Base-by-base conservation (phyloP, 768 basidiomycete genomes). In the Mycena albidolilacea region DNA sequence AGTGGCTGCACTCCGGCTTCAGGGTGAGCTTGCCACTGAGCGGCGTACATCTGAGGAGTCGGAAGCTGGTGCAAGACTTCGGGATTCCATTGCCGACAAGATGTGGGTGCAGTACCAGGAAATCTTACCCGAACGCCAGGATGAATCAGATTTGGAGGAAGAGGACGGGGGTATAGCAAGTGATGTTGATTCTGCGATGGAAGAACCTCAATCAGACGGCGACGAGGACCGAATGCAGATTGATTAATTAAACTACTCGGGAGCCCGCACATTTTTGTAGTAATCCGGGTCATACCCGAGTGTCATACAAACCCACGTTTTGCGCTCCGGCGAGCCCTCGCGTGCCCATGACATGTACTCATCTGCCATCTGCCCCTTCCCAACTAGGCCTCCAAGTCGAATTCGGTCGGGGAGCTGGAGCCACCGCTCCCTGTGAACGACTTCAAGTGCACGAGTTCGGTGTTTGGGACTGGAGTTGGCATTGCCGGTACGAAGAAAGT, bases 81-180 rank as follows among this genome's bases (percentile, higher is more conserved):
- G 63, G 5, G 54, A 64, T 52, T 21, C 15, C 14, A 71, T 71
- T 62, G 70, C 70, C 5, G 64, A 71, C 52, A 48, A 15, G 39
- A 71, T 71, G 64, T 71, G 70, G 70, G 64, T 23, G 7, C 46
- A 67, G 11, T 71, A 71, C 60, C 70, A 66, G 48, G 37, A 52
- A n/a, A 41, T 43, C 21, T 65, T 71, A 23, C 23, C 5, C 15
- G 43, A 59, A 43, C 30, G 64, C 6, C 55, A 38, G 17, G 57
- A 57, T 4, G 58, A 61, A 19, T 3, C 6, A 15, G 65, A 67
- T 46, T 19, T 12, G 9, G 65, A 67, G 7, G 55, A 67, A 48
- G 64, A 71, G n/a, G 50, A 62, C 7, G 62, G 57, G 38, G 35
- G 4, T 2, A 55, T 43, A 21, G 21, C 5, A 30, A 37, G 37